Evolutionary conservation across 2,329 filamentous ascomycete species (phyloP), one percentile per base, ranked within the genome.

Genomic region (Leptographium flavum): DNA sequence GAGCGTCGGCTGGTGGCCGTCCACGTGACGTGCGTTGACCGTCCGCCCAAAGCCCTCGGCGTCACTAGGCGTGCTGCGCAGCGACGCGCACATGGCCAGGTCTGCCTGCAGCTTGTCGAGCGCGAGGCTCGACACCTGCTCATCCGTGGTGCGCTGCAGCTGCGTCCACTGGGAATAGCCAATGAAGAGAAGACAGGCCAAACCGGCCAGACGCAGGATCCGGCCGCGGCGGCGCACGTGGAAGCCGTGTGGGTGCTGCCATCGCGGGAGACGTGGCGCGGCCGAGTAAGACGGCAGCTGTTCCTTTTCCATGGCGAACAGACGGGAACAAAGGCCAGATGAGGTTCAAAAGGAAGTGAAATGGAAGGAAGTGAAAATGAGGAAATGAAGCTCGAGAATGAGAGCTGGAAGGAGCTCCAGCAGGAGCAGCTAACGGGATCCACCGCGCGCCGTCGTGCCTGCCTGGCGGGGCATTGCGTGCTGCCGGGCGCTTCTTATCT

Each of bases 1-100:
- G 35, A 83, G 65, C 0, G 76, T 76, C 0, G 79, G 70, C 50
- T 68, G 70, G 44, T 71, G 67, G 43, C 75, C 74, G 4, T 74
- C 65, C 37, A 79, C 58, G 54, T 73, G 79, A 40, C 79, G 70
- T 19, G 74, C 75, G 56, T 78, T 83, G 52, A 66, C 66, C 28
- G 73, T 66, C 19, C 79, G 73, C 4, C 74, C 73, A 5, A 63
- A 55, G 19, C 74, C 74, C 31, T 65, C 65, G 1, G 75, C 74
- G 49, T 79, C 74, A 41, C 65, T 55, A 0, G 77, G 76, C 52
- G 68, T 72, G 39, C 62, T 60, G 31, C 65, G 70, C 38, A 83
- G 65, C 55, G 67, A 68, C 28, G 67, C 62, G 59, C 79, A 83
- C 2, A 67, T 69, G 15, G 63, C 64, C 21, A 79, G 60, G 52